Evolutionary conservation across 805 yeast species (phyloP), one percentile per base, ranked within the genome.

Genomic region (Yarrowia sp.): DNA sequence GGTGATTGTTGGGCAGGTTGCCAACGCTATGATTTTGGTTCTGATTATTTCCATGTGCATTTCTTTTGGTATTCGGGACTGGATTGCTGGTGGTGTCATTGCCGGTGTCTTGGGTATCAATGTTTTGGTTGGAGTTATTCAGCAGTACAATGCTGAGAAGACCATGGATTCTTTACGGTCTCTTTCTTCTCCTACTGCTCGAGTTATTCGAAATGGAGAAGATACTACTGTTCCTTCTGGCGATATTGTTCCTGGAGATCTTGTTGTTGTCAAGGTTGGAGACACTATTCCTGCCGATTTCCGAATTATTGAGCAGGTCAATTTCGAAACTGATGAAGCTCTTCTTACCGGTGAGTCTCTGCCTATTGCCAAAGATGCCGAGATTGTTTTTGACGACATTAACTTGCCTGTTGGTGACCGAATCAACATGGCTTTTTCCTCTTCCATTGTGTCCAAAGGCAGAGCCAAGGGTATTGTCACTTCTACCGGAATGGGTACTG

Each of bases 41-140:
- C 78, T 88, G 68, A 75, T 88, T 62, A 86, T 87, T 38, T 84
- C 90, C 17, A 83, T 86, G 88, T 74, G 84, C 21, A 86, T 88
- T 61, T 86, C 92, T 4, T 80, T 88, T 56, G 92, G 88, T 21
- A 86, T 89, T 68, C 79, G 80, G 66, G 93, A 89, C 73, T 88
- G 90, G 88, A 89, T 88, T 68, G 85, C 90, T 9, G 95, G 92
- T 56, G 95, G 93, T 64, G 93, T 89, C 35, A 86, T 88, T 72
- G 85, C 83, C 1, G 86, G 83, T 52, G 92, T 89, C 24, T 83
- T 89, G 32, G 72, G 74, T 33, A 79, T 88, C 65, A 88, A 88
- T 71, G 84, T 88, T 38, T 75, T 76, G 30, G 86, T 88, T 65
- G 95, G 95, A 4, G 82, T 85, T 64, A 74, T 82, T 68, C 95